Percentiles rank a stretch among this genome's conserved stretches.
These are phyloP conservation scores for Chrysanthemum seticuspe DNA, from an alignment of 129 eudicot genomes.

Conservation along the genomic window DNA sequence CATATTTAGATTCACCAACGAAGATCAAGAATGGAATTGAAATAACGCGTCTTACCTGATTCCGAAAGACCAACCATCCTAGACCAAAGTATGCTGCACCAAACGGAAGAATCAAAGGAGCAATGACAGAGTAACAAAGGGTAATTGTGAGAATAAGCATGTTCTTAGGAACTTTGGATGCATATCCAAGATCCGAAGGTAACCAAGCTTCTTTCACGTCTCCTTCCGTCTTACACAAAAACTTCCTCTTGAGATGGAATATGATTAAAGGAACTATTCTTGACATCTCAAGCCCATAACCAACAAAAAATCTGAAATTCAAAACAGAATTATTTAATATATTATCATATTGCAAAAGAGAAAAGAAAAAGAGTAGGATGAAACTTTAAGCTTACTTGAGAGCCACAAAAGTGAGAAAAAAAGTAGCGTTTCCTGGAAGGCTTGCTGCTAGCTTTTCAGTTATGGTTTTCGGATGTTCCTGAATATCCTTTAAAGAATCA, in stretches of 20 bases:
- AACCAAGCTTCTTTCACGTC: slow-evolving; percentile 84
- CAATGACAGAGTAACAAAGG: slow-evolving; percentile 77
- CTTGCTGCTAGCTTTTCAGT: slow-evolving; percentile 47
- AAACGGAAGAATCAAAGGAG: slow-evolving; percentile 83
- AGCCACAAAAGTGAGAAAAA: slow-evolving; percentile 92
- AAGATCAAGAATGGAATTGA: neutral
- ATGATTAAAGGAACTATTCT: slow-evolving; percentile 75
- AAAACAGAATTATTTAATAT: neutral
- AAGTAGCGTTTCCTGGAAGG: slow-evolving; percentile 89
- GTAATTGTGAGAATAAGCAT: slow-evolving; percentile 71
- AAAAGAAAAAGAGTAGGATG: neutral
- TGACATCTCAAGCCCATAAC: slow-evolving; percentile 93
- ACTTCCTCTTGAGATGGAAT: slow-evolving; percentile 72
- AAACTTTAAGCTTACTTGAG: slow-evolving; percentile 62
- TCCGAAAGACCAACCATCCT: slow-evolving; percentile 89
- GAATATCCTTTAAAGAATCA: slow-evolving; percentile 40
- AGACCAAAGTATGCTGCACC: slow-evolving; percentile 86
- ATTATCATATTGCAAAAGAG: neutral
- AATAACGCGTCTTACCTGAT: slow-evolving; percentile 55
- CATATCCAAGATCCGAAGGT: slow-evolving; percentile 81
- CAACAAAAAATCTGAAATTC: slow-evolving; percentile 79
- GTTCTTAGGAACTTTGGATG: slow-evolving; percentile 74
- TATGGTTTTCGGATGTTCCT: slow-evolving; percentile 47
- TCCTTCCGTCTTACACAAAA: slow-evolving; percentile 75
- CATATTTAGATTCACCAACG: neutral